Conservation (phyloP, 2,329 filamentous ascomycete species). For the Ascochyta clinopodiicola region DNA sequence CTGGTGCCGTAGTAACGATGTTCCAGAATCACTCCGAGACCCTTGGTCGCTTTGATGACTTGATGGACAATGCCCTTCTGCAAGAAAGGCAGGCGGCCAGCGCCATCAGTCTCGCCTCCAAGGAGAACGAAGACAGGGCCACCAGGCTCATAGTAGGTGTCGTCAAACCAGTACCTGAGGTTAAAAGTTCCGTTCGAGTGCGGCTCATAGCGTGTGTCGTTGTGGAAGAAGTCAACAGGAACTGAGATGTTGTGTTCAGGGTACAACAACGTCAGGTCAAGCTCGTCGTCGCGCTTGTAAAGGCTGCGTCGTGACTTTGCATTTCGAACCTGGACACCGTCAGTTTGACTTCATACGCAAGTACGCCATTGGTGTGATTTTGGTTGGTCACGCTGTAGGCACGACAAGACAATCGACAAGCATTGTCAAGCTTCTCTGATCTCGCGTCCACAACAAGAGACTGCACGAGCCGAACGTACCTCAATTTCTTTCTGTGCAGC, state of each 20-base stretch:
- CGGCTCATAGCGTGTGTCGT: slow-evolving; percentile 77
- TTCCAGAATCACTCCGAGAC: slow-evolving; percentile 81
- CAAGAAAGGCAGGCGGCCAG: slow-evolving; percentile 70
- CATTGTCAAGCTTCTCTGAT: slow-evolving; percentile 7
- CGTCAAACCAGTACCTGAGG: slow-evolving; percentile 84
- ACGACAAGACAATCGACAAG: not conserved
- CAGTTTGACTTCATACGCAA: not conserved
- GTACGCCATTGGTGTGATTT: too few species aligned
- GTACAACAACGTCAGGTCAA: slow-evolving; percentile 51
- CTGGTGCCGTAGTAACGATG: slow-evolving; percentile 87
- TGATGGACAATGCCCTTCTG: slow-evolving; percentile 79
- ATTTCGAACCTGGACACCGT: slow-evolving; percentile 20
- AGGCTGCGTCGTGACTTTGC: slow-evolving; percentile 27
- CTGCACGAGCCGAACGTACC: slow-evolving; percentile 20
- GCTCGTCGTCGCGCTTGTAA: slow-evolving; percentile 36
- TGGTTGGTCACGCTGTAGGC: too few species aligned
- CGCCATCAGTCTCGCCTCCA: slow-evolving; percentile 71
- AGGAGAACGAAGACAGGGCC: slow-evolving; percentile 82
- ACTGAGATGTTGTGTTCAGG: slow-evolving; percentile 61
- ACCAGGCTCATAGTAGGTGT: slow-evolving; percentile 74
- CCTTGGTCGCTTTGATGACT: slow-evolving; percentile 69
- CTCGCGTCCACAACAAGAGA: not conserved
- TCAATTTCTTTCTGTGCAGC: slow-evolving; percentile 28
- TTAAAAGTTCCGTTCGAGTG: slow-evolving; percentile 73
- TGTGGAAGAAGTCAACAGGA: slow-evolving; percentile 82